These are phyloP conservation scores for Cladosporium phlei DNA, from an alignment of 2,329 filamentous ascomycete genomes.

Conservation along the genomic window DNA sequence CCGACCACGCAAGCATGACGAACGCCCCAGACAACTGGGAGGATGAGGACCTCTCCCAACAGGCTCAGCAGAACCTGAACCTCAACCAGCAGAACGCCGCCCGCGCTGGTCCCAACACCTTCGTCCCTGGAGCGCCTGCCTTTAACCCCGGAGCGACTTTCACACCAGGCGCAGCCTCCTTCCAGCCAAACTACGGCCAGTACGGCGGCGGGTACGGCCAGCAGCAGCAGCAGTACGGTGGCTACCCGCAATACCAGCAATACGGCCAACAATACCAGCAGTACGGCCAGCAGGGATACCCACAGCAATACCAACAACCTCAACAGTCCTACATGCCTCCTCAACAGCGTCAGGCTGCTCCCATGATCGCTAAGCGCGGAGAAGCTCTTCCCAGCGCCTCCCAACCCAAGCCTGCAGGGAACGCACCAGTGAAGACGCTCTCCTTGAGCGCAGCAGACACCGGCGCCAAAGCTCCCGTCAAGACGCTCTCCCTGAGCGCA, in stretches of 20 bases:
- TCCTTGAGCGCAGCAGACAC: constrained; percentile 57
- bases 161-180: constrained; percentile 33
- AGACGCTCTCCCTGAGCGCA: constrained; percentile 56
- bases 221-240: constrained; percentile 38
- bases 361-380: constrained; percentile 60
- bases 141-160: constrained; percentile 32
- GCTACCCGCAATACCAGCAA: constrained; percentile 23
- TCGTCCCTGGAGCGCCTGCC: constrained; percentile 17
- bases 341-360: constrained; percentile 48
- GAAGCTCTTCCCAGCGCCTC: constrained; percentile 48
- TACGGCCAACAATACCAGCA: constrained; percentile 39
- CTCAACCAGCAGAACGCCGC: constrained; percentile 21
- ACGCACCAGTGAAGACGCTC: constrained; percentile 46
- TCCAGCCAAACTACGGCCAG: constrained; percentile 34
- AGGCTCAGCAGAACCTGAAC: constrained; percentile 36
- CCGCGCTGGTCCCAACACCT: constrained; percentile 8
- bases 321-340: constrained; percentile 49
- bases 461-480: constrained; percentile 50
- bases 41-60: constrained; percentile 36
- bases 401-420: constrained; percentile 40
- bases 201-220: constrained; percentile 22
- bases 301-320: constrained; percentile 41
- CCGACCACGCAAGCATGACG: too few species aligned
- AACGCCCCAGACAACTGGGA: constrained; percentile 70
- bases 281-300: constrained; percentile 33